phyloP scores from a whole-genome alignment of 331 rosid genomes.

The Quercus tomentella region DNA sequence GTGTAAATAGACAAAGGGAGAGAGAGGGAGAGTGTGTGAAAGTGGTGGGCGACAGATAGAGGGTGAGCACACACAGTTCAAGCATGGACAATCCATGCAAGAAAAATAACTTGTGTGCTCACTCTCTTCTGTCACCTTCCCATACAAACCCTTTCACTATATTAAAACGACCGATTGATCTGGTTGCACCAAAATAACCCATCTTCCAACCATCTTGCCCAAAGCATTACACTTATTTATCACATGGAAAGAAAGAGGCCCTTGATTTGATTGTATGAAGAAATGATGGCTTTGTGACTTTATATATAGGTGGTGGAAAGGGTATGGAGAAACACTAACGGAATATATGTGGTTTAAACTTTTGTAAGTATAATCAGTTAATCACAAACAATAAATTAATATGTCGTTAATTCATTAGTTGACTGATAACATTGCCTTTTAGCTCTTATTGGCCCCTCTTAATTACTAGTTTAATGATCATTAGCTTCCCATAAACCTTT shows the following conservation, averaged over 20 bases:
- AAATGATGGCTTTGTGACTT: not conserved
- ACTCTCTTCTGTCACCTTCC: slow-evolving; percentile 42
- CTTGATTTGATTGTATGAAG: not conserved
- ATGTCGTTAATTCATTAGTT: not conserved
- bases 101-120: slow-evolving; percentile 34
- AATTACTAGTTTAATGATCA: not conserved
- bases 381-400: not conserved
- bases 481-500: not conserved
- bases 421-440: not conserved
- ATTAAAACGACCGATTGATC: not conserved
- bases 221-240: not conserved
- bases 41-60: slow-evolving; percentile 22
- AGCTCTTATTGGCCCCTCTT: not conserved
- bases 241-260: not conserved
- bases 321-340: not conserved
- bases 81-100: slow-evolving; percentile 19
- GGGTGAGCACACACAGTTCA: slow-evolving; percentile 27
- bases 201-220: not conserved
- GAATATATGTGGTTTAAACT: not conserved
- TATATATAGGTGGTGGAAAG: not conserved
- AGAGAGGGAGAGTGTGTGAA: not conserved
- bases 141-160: not conserved
- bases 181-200: not conserved
- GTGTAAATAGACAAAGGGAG: not conserved
- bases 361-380: not conserved